Evolutionary conservation across 257 asterid species (phyloP).

Genomic region (Solanum phureja): DNA sequence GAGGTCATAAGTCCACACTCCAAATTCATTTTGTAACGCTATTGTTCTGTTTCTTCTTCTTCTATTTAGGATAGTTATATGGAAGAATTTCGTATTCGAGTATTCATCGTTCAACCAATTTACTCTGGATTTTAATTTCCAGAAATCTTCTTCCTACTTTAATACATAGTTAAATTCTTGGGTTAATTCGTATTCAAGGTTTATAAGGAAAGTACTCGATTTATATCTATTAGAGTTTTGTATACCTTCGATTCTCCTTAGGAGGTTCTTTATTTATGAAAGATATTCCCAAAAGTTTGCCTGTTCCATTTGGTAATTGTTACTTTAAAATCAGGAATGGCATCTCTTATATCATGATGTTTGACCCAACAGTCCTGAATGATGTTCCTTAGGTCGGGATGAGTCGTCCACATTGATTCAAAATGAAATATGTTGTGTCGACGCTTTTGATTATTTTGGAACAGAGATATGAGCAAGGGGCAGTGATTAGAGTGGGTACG

Average conservation of each 20-base stretch:
- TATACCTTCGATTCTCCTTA: not conserved
- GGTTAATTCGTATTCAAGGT: too few relatives aligned
- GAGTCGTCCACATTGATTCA: not conserved
- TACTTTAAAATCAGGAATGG: too few relatives aligned
- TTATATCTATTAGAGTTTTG: not conserved
- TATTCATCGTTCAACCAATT: not conserved
- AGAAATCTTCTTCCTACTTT: not conserved
- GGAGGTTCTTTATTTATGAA: too few relatives aligned
- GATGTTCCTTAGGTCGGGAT: not conserved
- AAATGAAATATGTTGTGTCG: not conserved
- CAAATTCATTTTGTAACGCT: not conserved
- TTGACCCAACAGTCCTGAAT: not conserved
- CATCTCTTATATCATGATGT: not conserved
- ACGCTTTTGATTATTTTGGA: not conserved
- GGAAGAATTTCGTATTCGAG: not conserved
- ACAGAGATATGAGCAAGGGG: not conserved
- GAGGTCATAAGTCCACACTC: not conserved
- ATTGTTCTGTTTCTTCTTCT: not conserved
- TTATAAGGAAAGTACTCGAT: too few relatives aligned
- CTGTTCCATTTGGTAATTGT: too few relatives aligned
- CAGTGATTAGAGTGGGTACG: not conserved
- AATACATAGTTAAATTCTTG: too few relatives aligned
- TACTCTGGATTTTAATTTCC: too few relatives aligned
- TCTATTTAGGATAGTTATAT: not conserved
- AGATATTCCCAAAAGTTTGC: too few relatives aligned